A percentile compares a stretch with the other conserved stretches of the same genome.
These are phyloP conservation scores for Dimocarpus longan DNA, from an alignment of 345 rosid species.

Conservation along the genomic window DNA sequence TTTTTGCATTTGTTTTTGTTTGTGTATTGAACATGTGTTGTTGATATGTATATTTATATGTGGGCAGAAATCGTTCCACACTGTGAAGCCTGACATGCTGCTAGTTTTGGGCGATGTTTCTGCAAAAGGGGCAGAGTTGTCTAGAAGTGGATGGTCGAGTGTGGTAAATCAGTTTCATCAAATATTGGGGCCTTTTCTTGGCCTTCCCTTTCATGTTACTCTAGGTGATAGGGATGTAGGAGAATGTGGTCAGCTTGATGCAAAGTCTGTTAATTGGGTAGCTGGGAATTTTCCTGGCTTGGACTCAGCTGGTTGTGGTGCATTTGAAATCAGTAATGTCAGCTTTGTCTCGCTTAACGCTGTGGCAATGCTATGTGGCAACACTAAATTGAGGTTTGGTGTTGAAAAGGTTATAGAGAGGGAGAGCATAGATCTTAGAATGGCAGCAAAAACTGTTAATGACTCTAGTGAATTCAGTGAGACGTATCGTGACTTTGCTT, in stretches of 20 bases:
- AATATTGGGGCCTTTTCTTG: slow-evolving; percentile 49
- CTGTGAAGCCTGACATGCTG: slow-evolving; percentile 65
- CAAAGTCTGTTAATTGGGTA: slow-evolving; percentile 45
- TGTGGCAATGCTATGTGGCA: slow-evolving; percentile 58
- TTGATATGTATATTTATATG: not conserved
- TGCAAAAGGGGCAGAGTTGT: slow-evolving; percentile 47
- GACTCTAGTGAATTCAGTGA: slow-evolving; percentile 20
- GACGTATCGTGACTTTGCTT: slow-evolving; percentile 20
- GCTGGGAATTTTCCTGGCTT: slow-evolving; percentile 57
- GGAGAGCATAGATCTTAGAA: slow-evolving; percentile 42
- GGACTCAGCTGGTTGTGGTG: slow-evolving; percentile 61
- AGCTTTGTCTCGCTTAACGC: slow-evolving; percentile 65
- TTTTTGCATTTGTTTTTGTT: too few relatives aligned
- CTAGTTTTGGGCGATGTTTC: slow-evolving; percentile 66
- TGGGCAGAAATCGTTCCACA: slow-evolving; percentile 58
- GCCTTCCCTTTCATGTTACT: slow-evolving; percentile 56
- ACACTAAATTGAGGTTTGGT: slow-evolving; percentile 42
- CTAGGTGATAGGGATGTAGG: slow-evolving; percentile 69
- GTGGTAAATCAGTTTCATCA: slow-evolving; percentile 48
- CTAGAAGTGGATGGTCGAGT: slow-evolving; percentile 44
- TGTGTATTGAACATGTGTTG: not conserved
- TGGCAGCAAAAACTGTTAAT: slow-evolving; percentile 17
- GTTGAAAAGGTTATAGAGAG: slow-evolving; percentile 60
- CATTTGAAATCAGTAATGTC: slow-evolving; percentile 57
- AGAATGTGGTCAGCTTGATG: slow-evolving; percentile 45